phyloP scores from a whole-genome alignment of 257 asterid species.

The Penstemon newberryi region DNA sequence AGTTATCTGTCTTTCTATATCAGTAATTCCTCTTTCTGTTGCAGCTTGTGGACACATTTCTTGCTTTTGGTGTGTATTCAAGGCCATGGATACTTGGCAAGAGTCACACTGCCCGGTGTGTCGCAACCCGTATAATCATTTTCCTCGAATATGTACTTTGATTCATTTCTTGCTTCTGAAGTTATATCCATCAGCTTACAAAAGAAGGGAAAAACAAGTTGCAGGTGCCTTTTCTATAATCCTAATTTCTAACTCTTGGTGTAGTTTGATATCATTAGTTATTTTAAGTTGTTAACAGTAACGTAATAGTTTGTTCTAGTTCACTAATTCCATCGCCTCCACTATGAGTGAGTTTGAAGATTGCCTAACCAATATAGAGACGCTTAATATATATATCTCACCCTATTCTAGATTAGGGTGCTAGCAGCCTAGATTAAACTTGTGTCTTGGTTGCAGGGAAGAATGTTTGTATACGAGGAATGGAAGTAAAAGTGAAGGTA shows the following conservation, averaged over 20 bases:
- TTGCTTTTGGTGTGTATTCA: conserved; percentile 67
- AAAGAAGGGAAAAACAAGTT: conserved; percentile 51
- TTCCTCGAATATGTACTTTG: conserved; percentile 56
- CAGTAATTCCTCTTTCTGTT: conserved; percentile 7
- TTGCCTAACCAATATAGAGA: neutral
- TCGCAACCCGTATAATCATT: conserved; percentile 52
- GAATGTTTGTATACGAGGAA: no score
- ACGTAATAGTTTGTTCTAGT: neutral
- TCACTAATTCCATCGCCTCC: conserved; percentile 4
- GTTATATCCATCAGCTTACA: conserved; percentile 52
- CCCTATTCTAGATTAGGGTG: no score
- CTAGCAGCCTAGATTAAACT: no score
- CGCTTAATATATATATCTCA: neutral
- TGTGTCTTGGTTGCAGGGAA: no score
- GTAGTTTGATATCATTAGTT: neutral
- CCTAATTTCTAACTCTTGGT: neutral
- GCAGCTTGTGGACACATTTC: conserved; percentile 76
- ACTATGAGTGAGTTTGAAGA: conserved; percentile 13
- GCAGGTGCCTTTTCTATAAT: conserved; percentile 42
- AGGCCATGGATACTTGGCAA: conserved; percentile 39
- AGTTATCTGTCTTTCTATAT: neutral
- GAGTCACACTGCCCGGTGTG: conserved; percentile 65
- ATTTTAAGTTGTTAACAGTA: neutral
- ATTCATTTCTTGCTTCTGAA: conserved; percentile 53
- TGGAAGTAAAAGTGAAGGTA: no score